These are phyloP conservation scores for Phytophthora agathidicida DNA, from an alignment of 352 stramenopile species.

Conservation along the genomic window DNA sequence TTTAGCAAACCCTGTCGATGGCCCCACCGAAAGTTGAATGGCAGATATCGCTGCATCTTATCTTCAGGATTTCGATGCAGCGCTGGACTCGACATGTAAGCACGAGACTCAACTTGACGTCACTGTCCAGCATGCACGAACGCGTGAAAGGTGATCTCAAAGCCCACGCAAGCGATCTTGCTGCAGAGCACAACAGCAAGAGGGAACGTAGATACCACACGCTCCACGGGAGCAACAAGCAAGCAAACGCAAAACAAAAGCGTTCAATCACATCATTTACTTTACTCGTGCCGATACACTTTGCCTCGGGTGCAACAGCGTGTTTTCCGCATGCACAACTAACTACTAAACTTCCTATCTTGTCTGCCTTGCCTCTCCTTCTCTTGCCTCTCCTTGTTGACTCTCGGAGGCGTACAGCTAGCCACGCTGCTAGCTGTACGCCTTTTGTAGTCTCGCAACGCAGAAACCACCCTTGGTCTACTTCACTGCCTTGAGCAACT, in stretches of 20 bases:
- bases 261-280: constrained; percentile 26
- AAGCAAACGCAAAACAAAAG: not conserved
- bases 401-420: constrained; percentile 6
- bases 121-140: too few species aligned
- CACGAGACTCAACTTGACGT: too few species aligned
- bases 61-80: too few species aligned
- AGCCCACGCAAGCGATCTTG: not conserved
- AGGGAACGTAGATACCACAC: too few species aligned
- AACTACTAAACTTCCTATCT: constrained; percentile 23
- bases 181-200: not conserved
- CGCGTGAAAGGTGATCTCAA: too few species aligned
- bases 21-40: too few species aligned
- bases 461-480: constrained; percentile 8
- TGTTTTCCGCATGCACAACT: constrained; percentile 27
- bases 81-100: too few species aligned
- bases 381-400: constrained; percentile 4
- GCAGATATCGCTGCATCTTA: too few species aligned
- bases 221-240: too few species aligned
- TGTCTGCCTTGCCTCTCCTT: constrained; percentile 12
- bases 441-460: constrained; percentile 6
- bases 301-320: constrained; percentile 14
- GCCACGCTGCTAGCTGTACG: constrained; percentile 3
- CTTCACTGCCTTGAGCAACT: constrained; percentile 5
- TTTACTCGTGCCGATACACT: constrained; percentile 20
- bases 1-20: too few species aligned